Conservation (phyloP, 306 rosid genomes). For the Hippophae tibetana region DNA sequence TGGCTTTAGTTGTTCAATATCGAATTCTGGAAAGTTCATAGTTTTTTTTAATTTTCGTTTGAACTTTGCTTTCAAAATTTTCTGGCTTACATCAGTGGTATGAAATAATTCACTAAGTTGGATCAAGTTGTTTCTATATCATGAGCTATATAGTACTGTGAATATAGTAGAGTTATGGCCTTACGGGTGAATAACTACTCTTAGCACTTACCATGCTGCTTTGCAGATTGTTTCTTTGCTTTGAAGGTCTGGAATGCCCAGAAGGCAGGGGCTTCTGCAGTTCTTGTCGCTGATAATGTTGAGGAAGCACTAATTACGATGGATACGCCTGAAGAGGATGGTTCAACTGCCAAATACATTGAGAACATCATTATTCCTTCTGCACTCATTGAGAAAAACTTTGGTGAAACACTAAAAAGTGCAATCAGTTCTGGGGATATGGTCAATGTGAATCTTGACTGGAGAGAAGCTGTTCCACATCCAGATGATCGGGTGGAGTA, state of each 20-base stretch:
- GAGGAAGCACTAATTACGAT: slow-evolving; percentile 83
- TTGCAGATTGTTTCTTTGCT: slow-evolving; percentile 92
- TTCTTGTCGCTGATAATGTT: slow-evolving; percentile 85
- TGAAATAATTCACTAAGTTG: too few relatives aligned
- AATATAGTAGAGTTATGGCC: too few relatives aligned
- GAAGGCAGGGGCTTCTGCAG: slow-evolving; percentile 98
- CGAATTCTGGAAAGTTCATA: too few relatives aligned
- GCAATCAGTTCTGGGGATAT: slow-evolving; percentile 63
- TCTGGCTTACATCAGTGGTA: too few relatives aligned
- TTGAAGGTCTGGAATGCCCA: slow-evolving; percentile 99
- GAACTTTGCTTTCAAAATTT: too few relatives aligned
- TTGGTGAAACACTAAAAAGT: slow-evolving; percentile 66
- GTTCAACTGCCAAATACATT: slow-evolving; percentile 66
- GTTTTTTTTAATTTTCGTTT: too few relatives aligned
- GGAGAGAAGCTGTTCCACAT: slow-evolving; percentile 99
- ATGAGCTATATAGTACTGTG: too few relatives aligned
- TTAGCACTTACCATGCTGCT: slow-evolving; percentile 15
- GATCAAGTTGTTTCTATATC: too few relatives aligned
- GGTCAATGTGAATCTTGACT: slow-evolving; percentile 90
- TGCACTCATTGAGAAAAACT: slow-evolving; percentile 79
- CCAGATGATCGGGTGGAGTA: slow-evolving; percentile 99
- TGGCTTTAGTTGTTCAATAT: too few relatives aligned
- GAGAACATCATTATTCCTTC: slow-evolving; percentile 94
- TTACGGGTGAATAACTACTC: neutral
- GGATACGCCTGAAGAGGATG: slow-evolving; percentile 95